phyloP scores from a whole-genome alignment of 164 flowering plant species.

The Aristolochia contorta region DNA sequence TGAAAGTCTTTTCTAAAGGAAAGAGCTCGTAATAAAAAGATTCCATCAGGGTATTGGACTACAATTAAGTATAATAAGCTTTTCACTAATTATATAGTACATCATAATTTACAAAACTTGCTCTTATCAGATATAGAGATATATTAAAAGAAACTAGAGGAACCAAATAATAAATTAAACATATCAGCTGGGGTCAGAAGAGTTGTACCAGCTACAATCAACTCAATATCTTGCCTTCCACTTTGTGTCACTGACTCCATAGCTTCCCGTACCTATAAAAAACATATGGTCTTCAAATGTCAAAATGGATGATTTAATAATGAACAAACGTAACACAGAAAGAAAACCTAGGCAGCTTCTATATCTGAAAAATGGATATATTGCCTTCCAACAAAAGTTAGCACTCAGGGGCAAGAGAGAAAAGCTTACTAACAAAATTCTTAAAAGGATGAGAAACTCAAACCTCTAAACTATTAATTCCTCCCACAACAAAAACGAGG shows the following conservation, averaged over 20 bases:
- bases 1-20: too few relatives aligned
- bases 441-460: constrained; percentile 11
- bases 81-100: too few relatives aligned
- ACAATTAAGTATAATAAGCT: too few relatives aligned
- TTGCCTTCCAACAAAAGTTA: background rate
- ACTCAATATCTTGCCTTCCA: constrained; percentile 68
- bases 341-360: too few relatives aligned
- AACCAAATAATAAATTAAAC: constrained; percentile 71
- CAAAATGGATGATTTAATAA: background rate
- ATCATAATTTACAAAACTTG: background rate
- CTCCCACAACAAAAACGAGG: constrained; percentile 81
- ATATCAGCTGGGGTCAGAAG: constrained; percentile 75
- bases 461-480: constrained; percentile 84
- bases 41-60: too few relatives aligned
- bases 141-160: constrained; percentile 31
- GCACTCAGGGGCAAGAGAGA: background rate
- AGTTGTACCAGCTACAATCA: constrained; percentile 83
- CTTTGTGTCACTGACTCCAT: constrained; percentile 71
- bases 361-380: background rate
- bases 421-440: background rate
- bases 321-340: background rate
- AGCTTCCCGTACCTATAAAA: constrained; percentile 59
- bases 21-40: too few relatives aligned
- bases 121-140: background rate
- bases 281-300: background rate